These are phyloP conservation scores for Crucihimalaya himalaica DNA, from an alignment of 345 rosid genomes.

Conservation along the genomic window DNA sequence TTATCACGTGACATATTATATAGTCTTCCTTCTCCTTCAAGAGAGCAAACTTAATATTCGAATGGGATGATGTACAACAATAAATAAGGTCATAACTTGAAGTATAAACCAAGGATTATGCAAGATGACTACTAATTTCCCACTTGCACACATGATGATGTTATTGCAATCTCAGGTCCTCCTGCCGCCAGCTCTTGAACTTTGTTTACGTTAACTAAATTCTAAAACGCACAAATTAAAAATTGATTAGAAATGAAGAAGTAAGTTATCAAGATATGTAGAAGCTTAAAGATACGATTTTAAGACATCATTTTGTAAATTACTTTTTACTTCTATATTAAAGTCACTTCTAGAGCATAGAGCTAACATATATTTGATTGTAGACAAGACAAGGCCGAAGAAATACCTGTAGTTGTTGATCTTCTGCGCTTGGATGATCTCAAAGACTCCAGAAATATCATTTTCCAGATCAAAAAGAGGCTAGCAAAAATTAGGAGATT, in stretches of 20 bases:
- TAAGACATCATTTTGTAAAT: not conserved
- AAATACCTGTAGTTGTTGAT: too few species aligned
- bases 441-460: too few species aligned
- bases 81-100: constrained; percentile 22
- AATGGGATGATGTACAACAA: not conserved
- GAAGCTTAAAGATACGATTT: too few species aligned
- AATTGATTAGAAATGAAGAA: not conserved
- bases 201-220: constrained; percentile 21
- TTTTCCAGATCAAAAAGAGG: too few species aligned
- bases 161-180: not conserved
- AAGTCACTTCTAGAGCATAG: too few species aligned
- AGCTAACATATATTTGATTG: too few species aligned
- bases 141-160: constrained; percentile 27
- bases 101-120: constrained; percentile 34
- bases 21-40: constrained; percentile 17
- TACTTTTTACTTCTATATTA: too few species aligned
- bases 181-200: not conserved
- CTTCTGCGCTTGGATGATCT: too few species aligned
- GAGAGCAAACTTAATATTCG: constrained; percentile 9
- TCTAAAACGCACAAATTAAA: not conserved
- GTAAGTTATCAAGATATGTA: not conserved
- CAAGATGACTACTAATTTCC: constrained; percentile 12
- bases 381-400: too few species aligned
- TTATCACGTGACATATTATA: constrained; percentile 18
- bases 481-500: too few species aligned